Percentiles rank a stretch among this genome's conserved stretches.
These are phyloP conservation scores for Pseudogymnoascus sp. DNA, from an alignment of 2,329 filamentous ascomycete genomes.

Conservation along the genomic window DNA sequence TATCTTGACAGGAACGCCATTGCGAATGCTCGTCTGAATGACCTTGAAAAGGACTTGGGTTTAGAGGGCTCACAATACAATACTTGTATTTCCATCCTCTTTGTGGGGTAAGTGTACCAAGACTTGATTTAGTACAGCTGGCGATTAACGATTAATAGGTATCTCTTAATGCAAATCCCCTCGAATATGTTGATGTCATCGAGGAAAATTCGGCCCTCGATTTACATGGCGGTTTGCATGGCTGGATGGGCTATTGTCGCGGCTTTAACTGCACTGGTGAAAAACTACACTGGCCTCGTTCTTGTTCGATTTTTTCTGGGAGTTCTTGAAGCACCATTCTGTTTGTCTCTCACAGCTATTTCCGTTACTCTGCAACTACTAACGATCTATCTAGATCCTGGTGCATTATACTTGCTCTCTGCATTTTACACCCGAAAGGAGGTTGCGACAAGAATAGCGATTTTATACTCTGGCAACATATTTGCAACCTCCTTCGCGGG, in stretches of 20 bases:
- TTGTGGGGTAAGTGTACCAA: conserved; percentile 36
- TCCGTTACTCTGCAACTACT: background rate
- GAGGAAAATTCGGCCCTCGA: conserved; percentile 29
- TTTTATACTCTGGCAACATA: conserved; percentile 33
- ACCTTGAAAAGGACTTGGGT: conserved; percentile 43
- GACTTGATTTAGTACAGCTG: background rate
- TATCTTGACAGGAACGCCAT: conserved; percentile 48
- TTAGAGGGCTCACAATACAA: conserved; percentile 43
- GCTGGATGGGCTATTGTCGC: conserved; percentile 35
- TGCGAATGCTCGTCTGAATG: conserved; percentile 47
- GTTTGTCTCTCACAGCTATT: background rate
- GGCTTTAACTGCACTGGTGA: conserved; percentile 31
- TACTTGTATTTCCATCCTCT: conserved; percentile 41
- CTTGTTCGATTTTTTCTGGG: conserved; percentile 33
- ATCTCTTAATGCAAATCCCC: conserved; percentile 41
- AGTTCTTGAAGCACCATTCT: conserved; percentile 29
- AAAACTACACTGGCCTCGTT: conserved; percentile 32
- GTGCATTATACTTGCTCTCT: conserved; percentile 30
- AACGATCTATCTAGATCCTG: background rate
- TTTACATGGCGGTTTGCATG: conserved; percentile 31
- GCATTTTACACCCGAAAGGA: conserved; percentile 32
- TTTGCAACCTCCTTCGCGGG: conserved; percentile 35
- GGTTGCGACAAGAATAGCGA: conserved; percentile 31
- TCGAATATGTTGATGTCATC: conserved; percentile 39
- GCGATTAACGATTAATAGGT: conserved; percentile 22